Conservation (phyloP, 2,329 filamentous ascomycete species). For the Herpotrichia juniperi region DNA sequence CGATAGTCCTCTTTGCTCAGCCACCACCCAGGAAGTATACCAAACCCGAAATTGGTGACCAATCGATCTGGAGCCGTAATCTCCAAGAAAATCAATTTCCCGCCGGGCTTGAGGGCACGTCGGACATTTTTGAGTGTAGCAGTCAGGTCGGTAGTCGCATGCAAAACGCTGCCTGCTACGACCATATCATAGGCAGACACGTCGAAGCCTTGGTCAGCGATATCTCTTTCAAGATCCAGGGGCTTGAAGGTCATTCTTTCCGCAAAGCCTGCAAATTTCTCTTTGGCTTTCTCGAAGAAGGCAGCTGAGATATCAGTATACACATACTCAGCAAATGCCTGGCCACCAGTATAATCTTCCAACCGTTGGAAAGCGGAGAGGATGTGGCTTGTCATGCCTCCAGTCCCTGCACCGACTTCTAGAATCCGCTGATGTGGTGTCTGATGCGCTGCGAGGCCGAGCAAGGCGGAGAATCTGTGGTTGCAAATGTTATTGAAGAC, state of each 20-base stretch:
- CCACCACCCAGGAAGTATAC: conserved; percentile 18
- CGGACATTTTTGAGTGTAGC: conserved; percentile 9
- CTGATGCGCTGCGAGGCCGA: neutral
- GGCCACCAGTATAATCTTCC: neutral
- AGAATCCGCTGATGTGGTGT: conserved; percentile 10
- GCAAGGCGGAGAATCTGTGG: neutral
- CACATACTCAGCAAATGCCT: conserved; percentile 10
- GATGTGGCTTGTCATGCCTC: conserved; percentile 3
- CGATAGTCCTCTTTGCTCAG: conserved; percentile 30
- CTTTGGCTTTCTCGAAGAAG: conserved; percentile 13
- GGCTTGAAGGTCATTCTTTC: neutral
- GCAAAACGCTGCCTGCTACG: conserved; percentile 42
- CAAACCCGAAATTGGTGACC: conserved; percentile 8
- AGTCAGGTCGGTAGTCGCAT: conserved; percentile 8
- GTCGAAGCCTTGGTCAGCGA: conserved; percentile 9
- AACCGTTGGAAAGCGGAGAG: neutral
- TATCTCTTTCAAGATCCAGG: conserved; percentile 11
- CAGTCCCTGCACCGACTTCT: conserved; percentile 16
- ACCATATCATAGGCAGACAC: conserved; percentile 9
- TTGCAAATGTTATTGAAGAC: neutral
- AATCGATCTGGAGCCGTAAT: neutral
- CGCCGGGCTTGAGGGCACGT: conserved; percentile 15
- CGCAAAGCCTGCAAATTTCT: neutral
- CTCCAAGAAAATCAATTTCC: conserved; percentile 15
- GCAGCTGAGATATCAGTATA: conserved; percentile 17